A percentile compares a stretch with the other conserved stretches of the same genome.
These are phyloP conservation scores for Glycine soja DNA, from an alignment of 306 rosid species.

Conservation along the genomic window DNA sequence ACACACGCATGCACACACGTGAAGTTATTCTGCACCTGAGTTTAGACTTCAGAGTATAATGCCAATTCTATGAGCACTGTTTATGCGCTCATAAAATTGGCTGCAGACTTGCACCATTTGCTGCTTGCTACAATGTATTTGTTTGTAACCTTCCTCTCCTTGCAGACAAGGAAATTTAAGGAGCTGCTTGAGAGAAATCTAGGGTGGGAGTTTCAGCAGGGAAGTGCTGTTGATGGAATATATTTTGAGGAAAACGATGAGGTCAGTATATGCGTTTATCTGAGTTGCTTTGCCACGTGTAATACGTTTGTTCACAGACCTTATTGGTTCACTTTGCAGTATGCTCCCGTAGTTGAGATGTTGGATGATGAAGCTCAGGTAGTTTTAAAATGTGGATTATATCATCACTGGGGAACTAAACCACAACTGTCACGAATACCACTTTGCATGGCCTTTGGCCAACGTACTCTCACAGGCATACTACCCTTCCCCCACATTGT, in stretches of 20 bases:
- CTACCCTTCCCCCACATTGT: constrained; percentile 4
- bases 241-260: constrained; percentile 80
- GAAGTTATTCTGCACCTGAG: not conserved
- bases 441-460: constrained; percentile 18
- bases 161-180: constrained; percentile 79
- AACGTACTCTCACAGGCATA: constrained; percentile 2
- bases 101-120: constrained; percentile 24
- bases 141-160: constrained; percentile 19
- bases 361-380: constrained; percentile 59
- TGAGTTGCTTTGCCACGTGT: not conserved
- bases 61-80: not conserved
- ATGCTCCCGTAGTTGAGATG: constrained; percentile 88
- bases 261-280: constrained; percentile 52
- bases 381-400: constrained; percentile 39
- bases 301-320: constrained; percentile 3
- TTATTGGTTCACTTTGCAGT: constrained; percentile 59
- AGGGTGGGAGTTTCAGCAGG: constrained; percentile 80
- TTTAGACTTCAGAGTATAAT: not conserved
- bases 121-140: constrained; percentile 10
- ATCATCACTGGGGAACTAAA: not conserved
- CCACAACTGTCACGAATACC: not conserved
- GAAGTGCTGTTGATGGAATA: constrained; percentile 67
- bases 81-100: not conserved
- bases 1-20: not conserved
- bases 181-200: constrained; percentile 71